Base-by-base conservation (phyloP, 2,329 filamentous ascomycete genomes). In the Bisporella sp. region DNA sequence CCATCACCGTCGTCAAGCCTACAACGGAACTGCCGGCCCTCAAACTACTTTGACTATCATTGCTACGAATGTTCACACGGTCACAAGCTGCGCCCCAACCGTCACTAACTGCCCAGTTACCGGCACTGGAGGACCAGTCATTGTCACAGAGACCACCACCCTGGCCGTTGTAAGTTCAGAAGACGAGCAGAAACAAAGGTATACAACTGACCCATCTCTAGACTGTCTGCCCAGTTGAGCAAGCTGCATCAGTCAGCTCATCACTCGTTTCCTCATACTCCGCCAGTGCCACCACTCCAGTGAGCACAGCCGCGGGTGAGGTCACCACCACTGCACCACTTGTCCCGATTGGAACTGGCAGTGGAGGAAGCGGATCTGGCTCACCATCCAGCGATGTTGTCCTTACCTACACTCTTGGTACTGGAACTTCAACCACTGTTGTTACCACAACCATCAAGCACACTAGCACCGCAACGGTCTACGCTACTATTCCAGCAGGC, bases 161-260 rank as follows among this genome's bases (percentile, higher is more conserved):
- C 64, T 74, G 51, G 62, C 70, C 56, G 75, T 74, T 62, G 59
- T 61, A 54, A 51, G 60, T 53, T 40, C 7, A 37, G 1, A 4
- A 43, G 6, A 1, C 7, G 2, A 33, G 6, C 11, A 35, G 11
- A 4, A 30, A 12, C 21, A 31, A 28, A 12, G 1, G 12, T n/a
- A 21, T 9, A 48, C 33, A 13, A 49, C 47, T 57, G 46, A 56
- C 33, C 35, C 7, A 6, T 32, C 12, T 46, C 7, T 35, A 63
- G 58, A 76, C 77, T 54, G 66, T 76, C 58, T 76, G 74, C 69
- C 73, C 74, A 55, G 67, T 75, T 52, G 55, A 66, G 31, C 70
- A 71, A 44, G 61, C 62, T 35, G 50, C 51, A 39, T 71, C 68
- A 31, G 63, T 63, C 53, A 69, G 73, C 65, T 69, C 70, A 30